Conservation (phyloP, 2,329 filamentous ascomycete species). For the Phialemonium atrogriseum region DNA sequence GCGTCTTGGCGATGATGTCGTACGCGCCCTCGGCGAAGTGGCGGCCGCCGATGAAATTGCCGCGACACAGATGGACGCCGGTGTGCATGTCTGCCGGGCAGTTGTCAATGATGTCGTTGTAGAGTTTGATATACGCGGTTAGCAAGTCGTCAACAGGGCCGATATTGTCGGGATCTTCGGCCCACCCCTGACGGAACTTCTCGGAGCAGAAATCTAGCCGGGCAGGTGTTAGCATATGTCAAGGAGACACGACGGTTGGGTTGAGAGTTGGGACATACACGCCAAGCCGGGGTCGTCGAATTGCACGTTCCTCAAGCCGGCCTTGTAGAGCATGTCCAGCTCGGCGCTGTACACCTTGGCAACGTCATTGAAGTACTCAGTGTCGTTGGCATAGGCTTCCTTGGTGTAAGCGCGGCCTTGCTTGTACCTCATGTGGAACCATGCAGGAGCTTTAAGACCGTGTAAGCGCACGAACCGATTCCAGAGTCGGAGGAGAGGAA, state of each 20-base stretch:
- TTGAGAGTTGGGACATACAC: conserved; percentile 46
- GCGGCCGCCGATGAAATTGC: conserved; percentile 58
- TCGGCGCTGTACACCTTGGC: conserved; percentile 59
- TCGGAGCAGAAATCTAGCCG: conserved; percentile 61
- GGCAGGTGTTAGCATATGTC: conserved; percentile 4
- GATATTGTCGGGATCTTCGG: conserved; percentile 57
- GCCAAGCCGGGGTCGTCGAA: conserved; percentile 61
- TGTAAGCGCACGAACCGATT: neutral
- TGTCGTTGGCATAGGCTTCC: conserved; percentile 46
- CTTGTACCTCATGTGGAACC: conserved; percentile 47
- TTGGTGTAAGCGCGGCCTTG: conserved; percentile 47
- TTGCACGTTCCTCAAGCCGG: conserved; percentile 57
- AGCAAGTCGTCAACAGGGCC: conserved; percentile 63
- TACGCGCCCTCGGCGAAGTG: conserved; percentile 61
- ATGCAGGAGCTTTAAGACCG: conserved; percentile 27
- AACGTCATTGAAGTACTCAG: conserved; percentile 57
- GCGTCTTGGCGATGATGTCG: conserved; percentile 57
- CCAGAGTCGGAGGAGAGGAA: neutral
- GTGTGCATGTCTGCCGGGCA: conserved; percentile 64
- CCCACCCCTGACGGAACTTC: conserved; percentile 63
- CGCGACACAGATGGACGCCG: conserved; percentile 66
- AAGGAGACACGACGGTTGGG: no score
- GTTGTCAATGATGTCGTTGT: conserved; percentile 62
- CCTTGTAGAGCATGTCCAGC: conserved; percentile 51
- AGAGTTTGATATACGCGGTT: conserved; percentile 67